Conservation (phyloP, 495 filamentous ascomycete species). For the Lentithecium fluviatile region DNA sequence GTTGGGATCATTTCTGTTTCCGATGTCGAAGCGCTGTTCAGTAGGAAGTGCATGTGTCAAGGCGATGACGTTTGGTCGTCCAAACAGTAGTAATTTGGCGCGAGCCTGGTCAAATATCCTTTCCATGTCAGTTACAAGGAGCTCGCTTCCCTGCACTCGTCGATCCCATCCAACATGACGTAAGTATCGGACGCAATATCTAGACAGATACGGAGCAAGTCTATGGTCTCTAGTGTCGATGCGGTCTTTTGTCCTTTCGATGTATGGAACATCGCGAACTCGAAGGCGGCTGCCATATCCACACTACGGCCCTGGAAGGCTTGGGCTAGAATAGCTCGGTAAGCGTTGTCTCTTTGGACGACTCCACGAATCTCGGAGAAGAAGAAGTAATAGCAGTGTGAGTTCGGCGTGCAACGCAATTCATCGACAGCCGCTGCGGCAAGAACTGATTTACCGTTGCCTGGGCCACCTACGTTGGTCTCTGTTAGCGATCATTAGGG, state of each 20-base stretch:
- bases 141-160: not conserved
- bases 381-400: not conserved
- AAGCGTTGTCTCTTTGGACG: not conserved
- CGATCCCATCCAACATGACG: not conserved
- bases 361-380: not conserved
- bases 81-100: not conserved
- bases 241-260: not conserved
- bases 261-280: not conserved
- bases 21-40: not conserved
- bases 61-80: not conserved
- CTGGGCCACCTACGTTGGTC: not conserved
- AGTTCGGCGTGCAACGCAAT: not conserved
- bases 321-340: not conserved
- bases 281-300: not conserved
- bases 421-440: not conserved
- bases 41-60: not conserved
- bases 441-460: not conserved
- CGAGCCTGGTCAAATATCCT: not conserved
- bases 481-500: not conserved
- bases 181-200: not conserved
- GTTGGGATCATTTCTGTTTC: not conserved
- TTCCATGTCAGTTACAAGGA: not conserved
- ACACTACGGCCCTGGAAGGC: not conserved
- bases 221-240: not conserved
- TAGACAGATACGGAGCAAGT: not conserved